Conservation (phyloP, 2,329 filamentous ascomycete genomes). For the Colletotrichum sp. region DNA sequence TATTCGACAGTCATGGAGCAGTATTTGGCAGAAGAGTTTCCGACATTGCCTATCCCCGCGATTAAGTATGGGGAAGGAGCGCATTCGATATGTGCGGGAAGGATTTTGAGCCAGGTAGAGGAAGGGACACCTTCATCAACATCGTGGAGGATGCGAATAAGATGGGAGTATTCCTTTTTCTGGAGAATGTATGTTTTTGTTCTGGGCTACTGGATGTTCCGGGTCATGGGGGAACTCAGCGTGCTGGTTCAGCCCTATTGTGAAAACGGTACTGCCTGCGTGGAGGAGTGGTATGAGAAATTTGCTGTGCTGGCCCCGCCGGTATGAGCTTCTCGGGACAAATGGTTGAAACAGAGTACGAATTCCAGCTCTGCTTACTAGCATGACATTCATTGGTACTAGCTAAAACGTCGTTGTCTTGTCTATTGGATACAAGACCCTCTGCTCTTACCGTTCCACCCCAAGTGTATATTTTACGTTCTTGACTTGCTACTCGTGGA, state of each 20-base stretch:
- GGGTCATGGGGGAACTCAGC: not conserved
- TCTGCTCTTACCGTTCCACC: too few relatives aligned
- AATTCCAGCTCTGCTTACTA: too few relatives aligned
- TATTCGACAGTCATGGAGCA: not conserved
- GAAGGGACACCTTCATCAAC: not conserved
- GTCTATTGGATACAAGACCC: too few relatives aligned
- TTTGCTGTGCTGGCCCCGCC: too few relatives aligned
- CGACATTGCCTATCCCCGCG: not conserved
- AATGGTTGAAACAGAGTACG: too few relatives aligned
- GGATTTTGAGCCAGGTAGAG: not conserved
- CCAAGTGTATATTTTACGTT: too few relatives aligned
- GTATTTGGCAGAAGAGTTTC: not conserved
- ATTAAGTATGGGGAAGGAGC: not conserved
- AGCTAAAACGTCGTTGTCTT: too few relatives aligned
- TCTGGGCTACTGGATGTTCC: not conserved
- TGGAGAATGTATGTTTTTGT: not conserved
- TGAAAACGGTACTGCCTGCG: not conserved
- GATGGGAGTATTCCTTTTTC: not conserved
- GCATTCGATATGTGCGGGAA: rapidly evolving
- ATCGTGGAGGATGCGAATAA: rapidly evolving
- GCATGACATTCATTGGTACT: too few relatives aligned
- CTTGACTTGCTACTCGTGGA: too few relatives aligned
- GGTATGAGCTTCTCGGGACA: too few relatives aligned
- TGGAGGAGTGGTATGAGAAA: not conserved
- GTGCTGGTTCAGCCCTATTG: rapidly evolving